These are phyloP conservation scores for Diversispora epigaea DNA, from an alignment of 192 early-diverging fungal species.

Conservation along the genomic window DNA sequence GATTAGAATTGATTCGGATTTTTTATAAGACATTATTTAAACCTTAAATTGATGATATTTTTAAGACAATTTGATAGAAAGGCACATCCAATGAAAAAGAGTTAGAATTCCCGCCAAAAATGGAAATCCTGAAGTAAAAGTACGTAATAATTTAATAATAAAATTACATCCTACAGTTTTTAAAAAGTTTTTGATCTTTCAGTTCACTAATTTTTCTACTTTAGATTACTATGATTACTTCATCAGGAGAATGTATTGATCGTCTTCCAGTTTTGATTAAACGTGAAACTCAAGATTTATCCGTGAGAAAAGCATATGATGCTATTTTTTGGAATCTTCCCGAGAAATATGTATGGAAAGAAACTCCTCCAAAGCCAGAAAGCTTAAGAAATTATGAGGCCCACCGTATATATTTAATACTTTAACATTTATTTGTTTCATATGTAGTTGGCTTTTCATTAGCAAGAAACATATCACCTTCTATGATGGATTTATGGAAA, in stretches of 20 bases:
- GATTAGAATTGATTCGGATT: conserved; percentile 45
- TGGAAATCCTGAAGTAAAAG: conserved; percentile 91
- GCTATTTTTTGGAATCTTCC: conserved; percentile 93
- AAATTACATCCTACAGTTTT: too few relatives aligned
- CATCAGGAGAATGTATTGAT: conserved; percentile 75
- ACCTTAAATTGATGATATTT: background rate
- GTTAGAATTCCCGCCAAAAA: too few relatives aligned
- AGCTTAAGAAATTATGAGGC: conserved; percentile 95
- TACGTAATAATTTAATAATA: conserved; percentile 57
- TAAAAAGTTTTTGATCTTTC: background rate
- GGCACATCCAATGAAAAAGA: conserved; percentile 73
- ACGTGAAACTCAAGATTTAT: conserved; percentile 83
- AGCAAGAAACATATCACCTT: too few relatives aligned
- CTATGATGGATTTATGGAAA: too few relatives aligned
- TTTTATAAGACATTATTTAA: background rate
- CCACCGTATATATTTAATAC: conserved; percentile 82
- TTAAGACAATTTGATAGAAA: conserved; percentile 72
- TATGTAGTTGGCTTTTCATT: too few relatives aligned
- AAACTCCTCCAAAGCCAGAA: conserved; percentile 64
- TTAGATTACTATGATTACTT: conserved; percentile 74
- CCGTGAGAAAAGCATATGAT: conserved; percentile 81
- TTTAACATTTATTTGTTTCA: too few relatives aligned
- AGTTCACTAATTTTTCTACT: background rate
- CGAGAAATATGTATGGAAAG: conserved; percentile 72
- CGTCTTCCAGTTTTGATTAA: conserved; percentile 87